These are phyloP conservation scores for Sutorius australiensis DNA, from an alignment of 768 basidiomycete species.

Conservation along the genomic window DNA sequence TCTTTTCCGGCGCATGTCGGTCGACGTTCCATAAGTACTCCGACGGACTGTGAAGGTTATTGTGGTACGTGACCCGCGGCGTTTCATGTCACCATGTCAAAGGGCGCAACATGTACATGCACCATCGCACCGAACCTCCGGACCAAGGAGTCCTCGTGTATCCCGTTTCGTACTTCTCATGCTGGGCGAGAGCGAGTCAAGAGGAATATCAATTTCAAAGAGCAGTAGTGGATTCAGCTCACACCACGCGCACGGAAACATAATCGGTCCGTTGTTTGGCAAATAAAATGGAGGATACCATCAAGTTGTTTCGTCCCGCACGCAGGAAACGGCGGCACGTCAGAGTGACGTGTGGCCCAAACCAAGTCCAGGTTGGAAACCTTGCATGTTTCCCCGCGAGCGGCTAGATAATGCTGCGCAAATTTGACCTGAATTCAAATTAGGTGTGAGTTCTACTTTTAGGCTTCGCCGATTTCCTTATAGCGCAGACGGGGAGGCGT, in stretches of 20 bases:
- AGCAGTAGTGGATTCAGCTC: neutral
- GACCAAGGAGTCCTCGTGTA: neutral
- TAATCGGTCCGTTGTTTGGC: neutral
- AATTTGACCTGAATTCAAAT: slow-evolving; percentile 11
- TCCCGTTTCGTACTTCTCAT: neutral
- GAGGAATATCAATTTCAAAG: neutral
- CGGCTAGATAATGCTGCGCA: neutral
- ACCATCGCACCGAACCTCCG: neutral
- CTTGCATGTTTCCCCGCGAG: neutral
- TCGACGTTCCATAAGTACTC: neutral
- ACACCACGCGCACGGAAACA: neutral
- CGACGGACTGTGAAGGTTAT: neutral
- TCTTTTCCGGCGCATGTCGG: too few species aligned
- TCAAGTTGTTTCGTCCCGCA: neutral
- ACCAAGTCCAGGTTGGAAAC: slow-evolving; percentile 2
- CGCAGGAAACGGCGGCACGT: neutral
- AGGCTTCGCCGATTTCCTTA: slow-evolving; percentile 1
- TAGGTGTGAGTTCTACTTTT: neutral
- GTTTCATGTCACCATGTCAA: neutral
- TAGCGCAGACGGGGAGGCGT: slow-evolving; percentile 4
- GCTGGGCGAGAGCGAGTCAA: neutral
- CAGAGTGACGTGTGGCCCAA: neutral
- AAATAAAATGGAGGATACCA: neutral
- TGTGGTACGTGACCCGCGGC: neutral
- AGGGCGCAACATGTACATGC: neutral